These are phyloP conservation scores for Yarrowia sp. DNA, from an alignment of 805 yeast genomes.

Conservation along the genomic window DNA sequence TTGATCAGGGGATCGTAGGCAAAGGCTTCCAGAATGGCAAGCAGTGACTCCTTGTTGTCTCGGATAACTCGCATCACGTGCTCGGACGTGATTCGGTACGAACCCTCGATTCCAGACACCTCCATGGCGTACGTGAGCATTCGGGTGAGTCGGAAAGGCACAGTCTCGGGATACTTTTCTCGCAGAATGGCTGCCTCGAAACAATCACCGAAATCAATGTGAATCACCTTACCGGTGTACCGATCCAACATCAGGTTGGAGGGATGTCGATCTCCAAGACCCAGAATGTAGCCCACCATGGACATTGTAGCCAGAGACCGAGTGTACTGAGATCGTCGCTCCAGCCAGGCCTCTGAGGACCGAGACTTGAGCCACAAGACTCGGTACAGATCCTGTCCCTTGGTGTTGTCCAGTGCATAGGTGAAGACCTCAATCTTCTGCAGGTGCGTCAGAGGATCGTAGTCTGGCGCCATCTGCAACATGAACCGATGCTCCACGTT, in stretches of 20 bases:
- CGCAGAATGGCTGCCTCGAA: constrained; percentile 96
- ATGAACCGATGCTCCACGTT: constrained; percentile 93
- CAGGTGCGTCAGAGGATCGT: constrained; percentile 79
- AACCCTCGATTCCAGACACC: constrained; percentile 97
- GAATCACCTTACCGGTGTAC: constrained; percentile 91
- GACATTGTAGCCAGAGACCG: constrained; percentile 97
- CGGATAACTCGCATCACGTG: constrained; percentile 94
- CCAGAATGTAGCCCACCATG: constrained; percentile 95
- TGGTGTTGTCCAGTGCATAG: constrained; percentile 88
- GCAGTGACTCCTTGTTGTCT: constrained; percentile 89
- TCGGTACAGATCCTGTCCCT: constrained; percentile 93
- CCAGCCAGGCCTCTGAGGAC: constrained; percentile 96
- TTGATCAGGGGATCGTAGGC: constrained; percentile 97
- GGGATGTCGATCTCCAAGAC: constrained; percentile 97
- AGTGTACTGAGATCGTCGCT: constrained; percentile 93
- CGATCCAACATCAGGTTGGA: constrained; percentile 94
- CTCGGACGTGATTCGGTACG: constrained; percentile 93
- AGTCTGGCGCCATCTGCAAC: constrained; percentile 97
- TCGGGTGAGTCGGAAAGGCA: constrained; percentile 92
- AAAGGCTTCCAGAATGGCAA: constrained; percentile 97
- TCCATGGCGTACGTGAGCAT: constrained; percentile 99
- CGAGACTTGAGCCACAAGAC: constrained; percentile 95
- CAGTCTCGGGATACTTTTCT: constrained; percentile 97
- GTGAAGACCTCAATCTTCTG: constrained; percentile 97
- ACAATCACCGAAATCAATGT: constrained; percentile 98